Percentiles rank a stretch among this genome's conserved stretches.
Evolutionary conservation across 2,329 filamentous ascomycete genomes (phyloP).

Genomic region (Furcasterigmium furcatum): DNA sequence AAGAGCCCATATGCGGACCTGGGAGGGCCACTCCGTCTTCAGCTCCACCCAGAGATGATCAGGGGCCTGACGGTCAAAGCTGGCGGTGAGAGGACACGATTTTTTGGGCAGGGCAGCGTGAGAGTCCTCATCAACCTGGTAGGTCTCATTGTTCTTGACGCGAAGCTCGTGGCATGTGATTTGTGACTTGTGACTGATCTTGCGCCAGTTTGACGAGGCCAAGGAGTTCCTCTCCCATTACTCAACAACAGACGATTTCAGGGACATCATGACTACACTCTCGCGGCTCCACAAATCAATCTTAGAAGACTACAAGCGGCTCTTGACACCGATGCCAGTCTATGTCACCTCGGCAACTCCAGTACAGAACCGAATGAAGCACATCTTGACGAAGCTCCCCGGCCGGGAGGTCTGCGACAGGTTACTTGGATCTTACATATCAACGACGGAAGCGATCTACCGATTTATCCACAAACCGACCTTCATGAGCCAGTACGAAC

Average conservation of each 20-base stretch:
- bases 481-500: conserved; percentile 46
- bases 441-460: conserved; percentile 49
- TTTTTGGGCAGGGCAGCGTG: conserved; percentile 50
- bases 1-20: conserved; percentile 35
- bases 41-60: conserved; percentile 37
- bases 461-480: conserved; percentile 50
- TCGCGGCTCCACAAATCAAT: conserved; percentile 44
- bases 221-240: conserved; percentile 45
- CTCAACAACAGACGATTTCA: conserved; percentile 33
- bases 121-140: conserved; percentile 53
- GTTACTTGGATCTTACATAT: conserved; percentile 45
- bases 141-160: conserved; percentile 22
- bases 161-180: no score
- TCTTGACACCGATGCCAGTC: conserved; percentile 48
- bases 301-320: conserved; percentile 43
- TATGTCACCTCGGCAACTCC: conserved; percentile 59
- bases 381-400: conserved; percentile 43
- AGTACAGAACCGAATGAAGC: conserved; percentile 53
- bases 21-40: conserved; percentile 27
- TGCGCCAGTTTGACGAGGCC: conserved; percentile 53
- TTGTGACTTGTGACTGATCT: no score
- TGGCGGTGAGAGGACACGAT: conserved; percentile 42
- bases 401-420: conserved; percentile 45
- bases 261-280: conserved; percentile 40
- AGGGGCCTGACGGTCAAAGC: conserved; percentile 46